A percentile compares a stretch with the other conserved stretches of the same genome.
Conservation (phyloP, 768 basidiomycete genomes). For the Rhizopogon roseolus region DNA sequence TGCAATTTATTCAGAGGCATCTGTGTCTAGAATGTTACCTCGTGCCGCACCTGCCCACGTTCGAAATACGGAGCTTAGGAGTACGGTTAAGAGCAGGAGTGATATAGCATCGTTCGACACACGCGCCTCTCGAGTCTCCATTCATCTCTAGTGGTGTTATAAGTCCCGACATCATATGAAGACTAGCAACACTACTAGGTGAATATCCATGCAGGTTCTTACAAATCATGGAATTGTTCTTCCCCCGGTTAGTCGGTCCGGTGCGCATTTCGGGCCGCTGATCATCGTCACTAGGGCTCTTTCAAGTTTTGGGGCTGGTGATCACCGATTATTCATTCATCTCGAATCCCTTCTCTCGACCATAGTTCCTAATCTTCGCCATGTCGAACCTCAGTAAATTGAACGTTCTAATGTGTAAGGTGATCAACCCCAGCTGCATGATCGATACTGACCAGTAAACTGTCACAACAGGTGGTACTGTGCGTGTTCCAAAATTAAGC, state of each 20-base stretch:
- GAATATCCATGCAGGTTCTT: no score
- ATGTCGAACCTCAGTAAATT: constrained; percentile 51
- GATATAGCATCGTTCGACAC: no score
- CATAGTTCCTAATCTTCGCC: neutral
- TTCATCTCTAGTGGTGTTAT: no score
- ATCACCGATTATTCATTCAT: neutral
- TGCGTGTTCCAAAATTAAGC: constrained; percentile 15
- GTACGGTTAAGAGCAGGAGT: no score
- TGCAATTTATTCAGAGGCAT: no score
- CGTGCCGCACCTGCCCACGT: no score
- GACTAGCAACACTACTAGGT: no score
- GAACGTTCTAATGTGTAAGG: constrained; percentile 77
- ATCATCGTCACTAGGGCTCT: neutral
- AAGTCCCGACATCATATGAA: no score
- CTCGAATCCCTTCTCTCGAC: neutral
- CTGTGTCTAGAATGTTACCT: no score
- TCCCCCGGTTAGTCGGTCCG: constrained; percentile 1
- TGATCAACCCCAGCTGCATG: neutral
- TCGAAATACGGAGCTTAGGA: no score
- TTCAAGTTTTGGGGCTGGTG: neutral
- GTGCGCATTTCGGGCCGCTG: constrained; percentile 3
- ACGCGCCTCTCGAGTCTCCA: no score
- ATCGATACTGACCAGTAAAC: constrained; percentile 1
- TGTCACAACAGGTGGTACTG: constrained; percentile 39
- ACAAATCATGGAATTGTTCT: neutral